A percentile compares a stretch with the other conserved stretches of the same genome.
Conservation (phyloP, 2,329 filamentous ascomycete species). For the Fusarium citri region DNA sequence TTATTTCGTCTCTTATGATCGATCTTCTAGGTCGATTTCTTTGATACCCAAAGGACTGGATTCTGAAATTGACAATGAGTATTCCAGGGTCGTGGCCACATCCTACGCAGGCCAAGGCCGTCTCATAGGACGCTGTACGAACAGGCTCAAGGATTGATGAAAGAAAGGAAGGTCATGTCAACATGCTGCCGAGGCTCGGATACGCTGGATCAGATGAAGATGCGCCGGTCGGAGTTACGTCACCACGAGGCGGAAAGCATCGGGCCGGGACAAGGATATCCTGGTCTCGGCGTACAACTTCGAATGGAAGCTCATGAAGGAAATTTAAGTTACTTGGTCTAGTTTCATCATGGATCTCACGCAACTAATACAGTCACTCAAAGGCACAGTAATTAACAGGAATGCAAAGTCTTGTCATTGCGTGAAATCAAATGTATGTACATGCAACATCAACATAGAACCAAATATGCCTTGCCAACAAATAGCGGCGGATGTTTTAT, state of each 20-base stretch:
- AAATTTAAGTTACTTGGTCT: neutral
- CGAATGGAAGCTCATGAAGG: neutral
- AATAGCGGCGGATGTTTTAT: conserved; percentile 21
- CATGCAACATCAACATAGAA: conserved; percentile 20
- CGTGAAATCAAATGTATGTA: conserved; percentile 15
- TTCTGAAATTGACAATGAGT: no score
- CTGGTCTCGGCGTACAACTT: neutral
- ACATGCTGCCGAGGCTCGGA: neutral
- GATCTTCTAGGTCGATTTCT: no score
- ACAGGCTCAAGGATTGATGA: neutral
- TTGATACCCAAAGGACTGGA: no score
- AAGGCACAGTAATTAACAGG: neutral
- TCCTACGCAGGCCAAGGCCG: neutral
- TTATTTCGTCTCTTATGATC: no score
- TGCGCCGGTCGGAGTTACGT: neutral
- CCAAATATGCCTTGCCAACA: conserved; percentile 13
- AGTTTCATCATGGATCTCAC: neutral
- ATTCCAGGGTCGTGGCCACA: no score
- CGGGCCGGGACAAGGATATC: neutral
- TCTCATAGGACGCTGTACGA: neutral
- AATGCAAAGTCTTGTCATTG: conserved; percentile 20
- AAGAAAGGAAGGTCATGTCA: neutral
- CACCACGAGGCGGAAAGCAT: neutral
- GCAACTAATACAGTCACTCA: neutral
- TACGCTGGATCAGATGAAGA: neutral